phyloP scores from a whole-genome alignment of 306 rosid species.

The Quercus alba region DNA sequence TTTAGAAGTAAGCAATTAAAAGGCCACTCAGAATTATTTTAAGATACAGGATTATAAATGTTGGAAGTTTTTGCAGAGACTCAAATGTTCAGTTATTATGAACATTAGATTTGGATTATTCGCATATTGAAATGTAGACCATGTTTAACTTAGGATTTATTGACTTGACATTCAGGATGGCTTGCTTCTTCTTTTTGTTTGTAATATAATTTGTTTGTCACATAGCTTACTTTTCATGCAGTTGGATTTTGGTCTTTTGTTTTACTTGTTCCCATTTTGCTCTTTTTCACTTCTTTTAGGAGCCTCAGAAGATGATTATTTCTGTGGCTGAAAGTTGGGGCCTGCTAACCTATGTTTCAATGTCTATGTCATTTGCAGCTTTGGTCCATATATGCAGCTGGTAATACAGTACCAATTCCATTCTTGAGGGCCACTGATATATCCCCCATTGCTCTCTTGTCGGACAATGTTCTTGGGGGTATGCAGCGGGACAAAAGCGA shows the following conservation, averaged over 20 bases:
- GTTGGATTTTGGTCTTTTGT: background rate
- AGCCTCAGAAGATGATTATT: background rate
- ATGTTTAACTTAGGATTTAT: background rate
- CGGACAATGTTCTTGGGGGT: slow-evolving; percentile 85
- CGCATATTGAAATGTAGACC: background rate
- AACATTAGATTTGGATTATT: too few relatives aligned
- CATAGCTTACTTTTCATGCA: background rate
- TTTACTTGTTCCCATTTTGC: background rate
- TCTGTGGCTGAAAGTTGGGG: slow-evolving; percentile 4
- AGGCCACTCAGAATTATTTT: background rate
- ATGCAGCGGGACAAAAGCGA: slow-evolving; percentile 51
- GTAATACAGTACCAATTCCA: slow-evolving; percentile 94
- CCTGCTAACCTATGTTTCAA: slow-evolving; percentile 4
- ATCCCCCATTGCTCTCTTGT: slow-evolving; percentile 95
- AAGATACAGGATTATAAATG: background rate
- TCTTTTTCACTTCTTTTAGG: background rate
- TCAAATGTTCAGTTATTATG: background rate
- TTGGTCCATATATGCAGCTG: slow-evolving; percentile 98
- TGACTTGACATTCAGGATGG: background rate
- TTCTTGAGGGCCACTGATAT: slow-evolving; percentile 97
- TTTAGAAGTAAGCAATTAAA: background rate
- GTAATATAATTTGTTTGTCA: slow-evolving; percentile 6
- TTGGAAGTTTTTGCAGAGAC: background rate
- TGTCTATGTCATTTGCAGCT: slow-evolving; percentile 53
- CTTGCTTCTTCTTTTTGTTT: background rate